These are phyloP conservation scores for Mucor plumbeus DNA, from an alignment of 371 early-diverging fungal genomes.

Conservation along the genomic window DNA sequence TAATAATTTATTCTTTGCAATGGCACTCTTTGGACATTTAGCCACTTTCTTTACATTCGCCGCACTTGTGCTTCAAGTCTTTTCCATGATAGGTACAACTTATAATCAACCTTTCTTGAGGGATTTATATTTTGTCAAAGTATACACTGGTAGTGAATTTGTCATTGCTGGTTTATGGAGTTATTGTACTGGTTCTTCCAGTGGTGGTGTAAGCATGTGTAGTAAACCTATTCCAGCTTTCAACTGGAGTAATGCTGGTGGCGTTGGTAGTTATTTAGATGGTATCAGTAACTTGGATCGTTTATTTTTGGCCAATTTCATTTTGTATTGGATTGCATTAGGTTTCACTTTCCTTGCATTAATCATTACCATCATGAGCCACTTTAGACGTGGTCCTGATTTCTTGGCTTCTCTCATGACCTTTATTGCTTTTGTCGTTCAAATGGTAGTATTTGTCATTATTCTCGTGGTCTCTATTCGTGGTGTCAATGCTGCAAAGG, in stretches of 20 bases:
- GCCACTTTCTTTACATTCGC: slow-evolving; percentile 54
- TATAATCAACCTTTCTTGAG: slow-evolving; percentile 46
- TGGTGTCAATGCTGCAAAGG: slow-evolving; percentile 39
- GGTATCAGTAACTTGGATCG: slow-evolving; percentile 16
- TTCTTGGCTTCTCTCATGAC: slow-evolving; percentile 36
- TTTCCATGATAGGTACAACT: slow-evolving; percentile 49
- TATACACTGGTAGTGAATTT: slow-evolving; percentile 23
- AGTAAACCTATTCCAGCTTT: slow-evolving; percentile 45
- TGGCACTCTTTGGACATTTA: slow-evolving; percentile 29
- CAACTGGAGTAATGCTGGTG: slow-evolving; percentile 41
- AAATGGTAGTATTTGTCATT: slow-evolving; percentile 32
- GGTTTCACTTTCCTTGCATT: slow-evolving; percentile 45
- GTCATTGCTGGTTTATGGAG: slow-evolving; percentile 50
- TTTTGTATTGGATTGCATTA: slow-evolving; percentile 50
- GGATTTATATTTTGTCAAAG: slow-evolving; percentile 44
- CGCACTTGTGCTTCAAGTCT: slow-evolving; percentile 50
- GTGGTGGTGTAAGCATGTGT: slow-evolving; percentile 23
- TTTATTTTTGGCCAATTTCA: slow-evolving; percentile 44
- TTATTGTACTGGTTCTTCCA: slow-evolving; percentile 34
- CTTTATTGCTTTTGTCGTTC: slow-evolving; percentile 29
- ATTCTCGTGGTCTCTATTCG: slow-evolving; percentile 36
- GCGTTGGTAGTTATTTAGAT: slow-evolving; percentile 8
- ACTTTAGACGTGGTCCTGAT: slow-evolving; percentile 40
- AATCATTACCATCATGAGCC: slow-evolving; percentile 39
- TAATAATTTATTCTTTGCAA: neutral